Percentiles rank a stretch among this genome's conserved stretches.
Evolutionary conservation across 2,329 filamentous ascomycete genomes (phyloP).

Genomic region (Xylaria sp.): DNA sequence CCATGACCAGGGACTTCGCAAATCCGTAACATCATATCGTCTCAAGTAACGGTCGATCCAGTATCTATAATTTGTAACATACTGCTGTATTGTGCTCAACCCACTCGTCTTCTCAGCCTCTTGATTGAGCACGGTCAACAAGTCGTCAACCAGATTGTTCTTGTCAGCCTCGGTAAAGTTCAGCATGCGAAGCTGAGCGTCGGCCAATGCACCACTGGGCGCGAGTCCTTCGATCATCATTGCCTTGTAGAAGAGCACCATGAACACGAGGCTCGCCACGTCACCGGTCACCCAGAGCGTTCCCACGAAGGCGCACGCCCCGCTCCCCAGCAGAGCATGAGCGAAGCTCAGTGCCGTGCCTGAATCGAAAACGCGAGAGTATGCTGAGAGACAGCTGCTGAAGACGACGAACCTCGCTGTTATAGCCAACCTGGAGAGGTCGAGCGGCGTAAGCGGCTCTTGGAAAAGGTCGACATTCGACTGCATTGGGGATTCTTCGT

Average conservation of each 20-base stretch:
- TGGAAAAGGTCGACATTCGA: conserved; percentile 33
- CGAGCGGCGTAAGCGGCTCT: conserved; percentile 28
- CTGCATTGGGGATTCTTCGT: conserved; percentile 33
- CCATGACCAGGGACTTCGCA: conserved; percentile 31
- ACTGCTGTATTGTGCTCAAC: conserved; percentile 17
- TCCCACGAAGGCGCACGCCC: conserved; percentile 31
- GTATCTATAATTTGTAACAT: conserved; percentile 33
- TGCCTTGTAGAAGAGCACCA: conserved; percentile 33
- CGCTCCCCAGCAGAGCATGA: conserved; percentile 29
- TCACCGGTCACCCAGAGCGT: conserved; percentile 33
- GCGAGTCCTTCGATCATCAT: conserved; percentile 30
- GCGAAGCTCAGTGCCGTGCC: conserved; percentile 35
- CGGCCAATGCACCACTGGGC: conserved; percentile 23
- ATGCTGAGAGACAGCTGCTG: conserved; percentile 33
- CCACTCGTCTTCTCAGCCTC: conserved; percentile 25
- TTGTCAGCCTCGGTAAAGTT: conserved; percentile 28
- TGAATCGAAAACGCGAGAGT: conserved; percentile 31
- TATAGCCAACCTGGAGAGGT: conserved; percentile 31
- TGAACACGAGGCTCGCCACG: conserved; percentile 33
- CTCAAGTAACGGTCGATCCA: conserved; percentile 32
- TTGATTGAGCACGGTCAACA: conserved; percentile 20
- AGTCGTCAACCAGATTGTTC: conserved; percentile 19
- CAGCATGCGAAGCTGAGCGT: conserved; percentile 23
- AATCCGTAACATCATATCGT: conserved; percentile 20
- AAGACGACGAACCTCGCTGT: conserved; percentile 31